These are phyloP conservation scores for Talaromyces atroroseus DNA, from an alignment of 2,329 filamentous ascomycete genomes.

Conservation along the genomic window DNA sequence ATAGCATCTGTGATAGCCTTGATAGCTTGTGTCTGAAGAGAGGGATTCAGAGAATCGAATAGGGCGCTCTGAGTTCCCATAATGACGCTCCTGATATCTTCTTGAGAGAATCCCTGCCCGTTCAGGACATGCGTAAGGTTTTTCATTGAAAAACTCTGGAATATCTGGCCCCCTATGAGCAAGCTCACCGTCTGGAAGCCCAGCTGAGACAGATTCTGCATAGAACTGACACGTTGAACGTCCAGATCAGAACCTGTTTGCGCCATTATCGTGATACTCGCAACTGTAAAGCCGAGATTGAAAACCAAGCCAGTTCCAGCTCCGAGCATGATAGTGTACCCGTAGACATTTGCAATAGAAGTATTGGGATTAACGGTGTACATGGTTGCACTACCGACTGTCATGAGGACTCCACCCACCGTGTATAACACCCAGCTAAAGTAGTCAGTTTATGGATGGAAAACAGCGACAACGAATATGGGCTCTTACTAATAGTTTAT, in stretches of 20 bases:
- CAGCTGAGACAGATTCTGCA: conserved; percentile 6
- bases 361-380: conserved; percentile 18
- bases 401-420: conserved; percentile 18
- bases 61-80: conserved; percentile 1
- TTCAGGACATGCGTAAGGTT: not conserved
- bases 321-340: conserved; percentile 21
- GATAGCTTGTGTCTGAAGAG: not conserved
- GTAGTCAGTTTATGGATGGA: not conserved
- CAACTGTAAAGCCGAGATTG: conserved; percentile 19
- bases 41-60: not conserved
- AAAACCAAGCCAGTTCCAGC: conserved; percentile 18
- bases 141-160: not conserved
- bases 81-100: not conserved
- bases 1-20: not conserved
- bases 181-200: not conserved
- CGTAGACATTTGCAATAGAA: conserved; percentile 19
- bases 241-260: not conserved
- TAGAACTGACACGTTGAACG: not conserved
- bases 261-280: not conserved
- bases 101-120: not conserved
- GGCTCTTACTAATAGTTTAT: not conserved
- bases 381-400: conserved; percentile 20
- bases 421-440: conserved; percentile 21
- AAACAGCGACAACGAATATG: not conserved
- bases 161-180: conserved; percentile 3